Conservation (phyloP, 2,329 filamentous ascomycete genomes). For the Trichophyton mentagrophytes region DNA sequence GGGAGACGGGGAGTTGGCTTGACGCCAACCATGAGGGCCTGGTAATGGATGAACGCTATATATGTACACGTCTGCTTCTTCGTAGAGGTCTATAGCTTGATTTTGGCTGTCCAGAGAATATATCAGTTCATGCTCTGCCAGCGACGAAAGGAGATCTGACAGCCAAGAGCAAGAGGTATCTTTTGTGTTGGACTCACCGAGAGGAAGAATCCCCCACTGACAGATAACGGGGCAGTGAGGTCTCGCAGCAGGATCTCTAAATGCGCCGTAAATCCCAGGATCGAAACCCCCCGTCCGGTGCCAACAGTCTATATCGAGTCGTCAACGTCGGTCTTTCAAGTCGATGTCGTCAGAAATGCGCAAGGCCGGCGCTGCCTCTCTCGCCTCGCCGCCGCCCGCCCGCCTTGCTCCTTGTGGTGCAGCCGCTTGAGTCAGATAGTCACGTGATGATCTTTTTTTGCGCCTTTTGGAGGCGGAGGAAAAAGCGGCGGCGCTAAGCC, state of each 20-base stretch:
- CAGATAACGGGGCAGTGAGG: background rate
- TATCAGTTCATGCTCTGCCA: background rate
- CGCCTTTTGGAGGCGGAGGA: background rate
- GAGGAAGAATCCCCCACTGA: background rate
- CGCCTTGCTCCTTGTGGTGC: constrained; percentile 8
- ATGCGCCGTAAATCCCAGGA: background rate
- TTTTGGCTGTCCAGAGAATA: background rate
- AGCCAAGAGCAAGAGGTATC: background rate
- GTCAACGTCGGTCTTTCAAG: background rate
- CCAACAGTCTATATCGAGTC: too few relatives aligned
- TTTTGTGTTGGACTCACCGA: background rate
- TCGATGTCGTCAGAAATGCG: constrained; percentile 1
- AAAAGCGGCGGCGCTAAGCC: background rate
- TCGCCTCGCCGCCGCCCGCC: background rate
- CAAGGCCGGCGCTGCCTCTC: constrained; percentile 9
- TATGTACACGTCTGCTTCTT: background rate
- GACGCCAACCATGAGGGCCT: constrained; percentile 9
- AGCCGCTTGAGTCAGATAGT: constrained; percentile 4
- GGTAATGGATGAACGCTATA: background rate
- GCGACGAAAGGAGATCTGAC: background rate
- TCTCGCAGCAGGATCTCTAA: background rate
- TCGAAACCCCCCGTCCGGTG: too few relatives aligned
- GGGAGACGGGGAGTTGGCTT: constrained; percentile 12
- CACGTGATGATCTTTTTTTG: constrained; percentile 5
- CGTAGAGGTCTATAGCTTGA: background rate